Evolutionary conservation across 768 basidiomycete species (phyloP).

Genomic region (Boletus vinaceobasis): DNA sequence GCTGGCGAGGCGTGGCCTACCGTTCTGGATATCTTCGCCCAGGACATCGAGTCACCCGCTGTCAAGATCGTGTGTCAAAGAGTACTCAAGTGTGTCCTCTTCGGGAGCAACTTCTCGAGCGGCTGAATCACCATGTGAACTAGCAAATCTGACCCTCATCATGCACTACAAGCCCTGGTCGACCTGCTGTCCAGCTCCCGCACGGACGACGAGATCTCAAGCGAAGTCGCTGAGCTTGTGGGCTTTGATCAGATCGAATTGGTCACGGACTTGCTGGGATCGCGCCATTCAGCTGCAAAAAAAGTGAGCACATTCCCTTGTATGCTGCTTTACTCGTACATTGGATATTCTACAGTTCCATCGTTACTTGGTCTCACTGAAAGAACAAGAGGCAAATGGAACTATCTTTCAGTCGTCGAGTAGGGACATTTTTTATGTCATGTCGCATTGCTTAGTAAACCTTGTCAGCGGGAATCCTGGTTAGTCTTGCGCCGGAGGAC

Average conservation of each 20-base stretch:
- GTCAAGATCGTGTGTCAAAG: constrained; percentile 7
- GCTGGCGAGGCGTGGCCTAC: constrained; percentile 26
- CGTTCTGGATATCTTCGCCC: constrained; percentile 33
- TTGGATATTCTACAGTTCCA: constrained; percentile 15
- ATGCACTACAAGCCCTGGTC: constrained; percentile 20
- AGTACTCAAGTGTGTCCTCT: constrained; percentile 15
- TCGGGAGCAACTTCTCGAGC: neutral
- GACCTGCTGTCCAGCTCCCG: constrained; percentile 46
- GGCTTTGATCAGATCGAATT: constrained; percentile 85
- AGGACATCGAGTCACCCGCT: neutral
- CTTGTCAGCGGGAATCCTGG: constrained; percentile 5
- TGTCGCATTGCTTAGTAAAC: neutral
- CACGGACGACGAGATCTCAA: constrained; percentile 70
- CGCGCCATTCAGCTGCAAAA: constrained; percentile 46
- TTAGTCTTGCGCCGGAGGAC: constrained; percentile 40
- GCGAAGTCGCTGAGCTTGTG: constrained; percentile 71
- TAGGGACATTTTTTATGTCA: neutral
- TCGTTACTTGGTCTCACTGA: neutral
- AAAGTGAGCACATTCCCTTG: constrained; percentile 39
- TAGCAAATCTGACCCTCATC: constrained; percentile 12
- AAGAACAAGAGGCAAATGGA: neutral
- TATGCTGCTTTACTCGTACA: neutral
- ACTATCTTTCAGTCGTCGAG: constrained; percentile 1
- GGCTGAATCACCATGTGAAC: constrained; percentile 7
- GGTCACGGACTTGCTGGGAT: constrained; percentile 62